These are phyloP conservation scores for Neofusicoccum parvum DNA, from an alignment of 2,329 filamentous ascomycete species.

Conservation along the genomic window DNA sequence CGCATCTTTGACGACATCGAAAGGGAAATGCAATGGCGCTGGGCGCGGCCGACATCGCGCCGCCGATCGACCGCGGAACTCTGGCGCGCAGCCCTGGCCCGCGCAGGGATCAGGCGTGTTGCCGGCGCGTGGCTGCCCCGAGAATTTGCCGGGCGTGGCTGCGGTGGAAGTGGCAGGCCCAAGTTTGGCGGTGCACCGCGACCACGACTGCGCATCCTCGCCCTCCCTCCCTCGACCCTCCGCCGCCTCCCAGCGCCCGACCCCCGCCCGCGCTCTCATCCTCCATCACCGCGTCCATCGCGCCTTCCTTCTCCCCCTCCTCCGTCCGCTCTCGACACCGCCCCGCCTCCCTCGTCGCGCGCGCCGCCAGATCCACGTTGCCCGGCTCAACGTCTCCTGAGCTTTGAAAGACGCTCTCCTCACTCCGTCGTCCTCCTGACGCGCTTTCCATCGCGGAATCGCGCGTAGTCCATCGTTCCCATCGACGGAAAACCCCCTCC, in stretches of 20 bases:
- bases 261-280: background rate
- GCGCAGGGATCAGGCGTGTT: background rate
- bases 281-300: background rate
- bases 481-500: background rate
- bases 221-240: background rate
- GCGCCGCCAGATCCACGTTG: conserved; percentile 11
- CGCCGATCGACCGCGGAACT: conserved; percentile 9
- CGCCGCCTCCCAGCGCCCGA: background rate
- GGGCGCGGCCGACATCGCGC: conserved; percentile 16
- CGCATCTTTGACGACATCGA: conserved; percentile 11
- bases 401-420: background rate
- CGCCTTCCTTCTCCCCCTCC: background rate
- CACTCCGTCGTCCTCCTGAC: background rate
- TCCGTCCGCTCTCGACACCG: background rate
- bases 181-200: conserved; percentile 15
- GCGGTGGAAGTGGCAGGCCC: background rate
- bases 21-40: background rate
- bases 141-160: background rate
- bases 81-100: background rate
- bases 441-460: conserved; percentile 7
- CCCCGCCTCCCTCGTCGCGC: background rate
- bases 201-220: conserved; percentile 10
- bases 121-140: background rate
- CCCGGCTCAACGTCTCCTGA: conserved; percentile 18
- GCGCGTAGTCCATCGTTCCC: background rate